Conservation (phyloP, 805 yeast species). For the Priceomyces haplophilus region DNA sequence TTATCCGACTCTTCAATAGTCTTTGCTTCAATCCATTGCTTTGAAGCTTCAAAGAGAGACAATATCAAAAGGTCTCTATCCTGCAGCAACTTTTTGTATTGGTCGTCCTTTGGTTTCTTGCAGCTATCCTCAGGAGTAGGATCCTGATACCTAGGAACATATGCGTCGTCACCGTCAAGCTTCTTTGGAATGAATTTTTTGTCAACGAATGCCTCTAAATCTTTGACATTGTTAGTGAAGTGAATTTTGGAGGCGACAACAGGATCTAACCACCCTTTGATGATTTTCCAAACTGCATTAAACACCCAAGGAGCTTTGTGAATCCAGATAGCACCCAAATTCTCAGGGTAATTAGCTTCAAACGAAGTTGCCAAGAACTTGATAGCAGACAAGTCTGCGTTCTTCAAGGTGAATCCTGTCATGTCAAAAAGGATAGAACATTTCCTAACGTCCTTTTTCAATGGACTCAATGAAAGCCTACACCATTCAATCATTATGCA, state of each 20-base stretch:
- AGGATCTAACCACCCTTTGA: slow-evolving; percentile 93
- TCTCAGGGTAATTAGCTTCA: slow-evolving; percentile 94
- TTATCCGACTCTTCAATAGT: slow-evolving; percentile 43
- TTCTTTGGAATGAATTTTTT: slow-evolving; percentile 59
- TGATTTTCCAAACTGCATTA: slow-evolving; percentile 84
- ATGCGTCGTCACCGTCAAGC: slow-evolving; percentile 70
- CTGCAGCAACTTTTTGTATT: slow-evolving; percentile 35
- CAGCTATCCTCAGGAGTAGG: slow-evolving; percentile 61
- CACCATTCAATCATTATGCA: slow-evolving; percentile 69
- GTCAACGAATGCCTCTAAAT: slow-evolving; percentile 62
- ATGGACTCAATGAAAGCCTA: slow-evolving; percentile 51
- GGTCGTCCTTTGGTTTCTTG: slow-evolving; percentile 33
- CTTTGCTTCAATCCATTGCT: slow-evolving; percentile 67
- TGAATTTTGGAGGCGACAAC: slow-evolving; percentile 89
- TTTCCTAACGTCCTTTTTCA: slow-evolving; percentile 16
- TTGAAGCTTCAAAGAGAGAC: slow-evolving; percentile 58
- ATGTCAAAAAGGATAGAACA: slow-evolving; percentile 41
- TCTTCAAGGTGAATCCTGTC: slow-evolving; percentile 72
- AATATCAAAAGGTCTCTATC: slow-evolving; percentile 52
- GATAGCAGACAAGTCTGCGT: slow-evolving; percentile 88
- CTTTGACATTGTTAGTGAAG: slow-evolving; percentile 71
- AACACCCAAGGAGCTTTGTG: slow-evolving; percentile 97
- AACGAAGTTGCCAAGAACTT: slow-evolving; percentile 80
- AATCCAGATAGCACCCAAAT: slow-evolving; percentile 73
- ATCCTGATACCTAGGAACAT: slow-evolving; percentile 54